Evolutionary conservation across 768 basidiomycete genomes (phyloP).

Genomic region (Xerocomellus chrysenteron): DNA sequence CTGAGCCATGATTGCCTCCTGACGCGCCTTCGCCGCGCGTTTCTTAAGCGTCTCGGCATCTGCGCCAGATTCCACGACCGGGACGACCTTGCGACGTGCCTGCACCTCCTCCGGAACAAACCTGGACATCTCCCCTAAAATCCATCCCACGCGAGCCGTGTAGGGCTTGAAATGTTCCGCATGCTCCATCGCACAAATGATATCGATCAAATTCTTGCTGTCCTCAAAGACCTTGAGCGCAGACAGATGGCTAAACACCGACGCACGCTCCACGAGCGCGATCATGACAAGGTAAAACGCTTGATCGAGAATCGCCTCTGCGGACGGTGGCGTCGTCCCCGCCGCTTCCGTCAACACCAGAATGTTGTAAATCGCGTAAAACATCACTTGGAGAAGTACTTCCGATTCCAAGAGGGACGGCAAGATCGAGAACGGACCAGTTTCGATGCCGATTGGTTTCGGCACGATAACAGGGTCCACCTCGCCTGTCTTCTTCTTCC

Average conservation of each 20-base stretch:
- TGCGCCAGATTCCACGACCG: slow-evolving; percentile 34
- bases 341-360: slow-evolving; percentile 60
- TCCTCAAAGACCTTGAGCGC: slow-evolving; percentile 56
- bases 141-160: slow-evolving; percentile 70
- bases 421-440: slow-evolving; percentile 69
- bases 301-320: slow-evolving; percentile 90
- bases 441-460: slow-evolving; percentile 58
- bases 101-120: slow-evolving; percentile 59
- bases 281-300: slow-evolving; percentile 85
- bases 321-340: slow-evolving; percentile 65
- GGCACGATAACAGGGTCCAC: slow-evolving; percentile 76
- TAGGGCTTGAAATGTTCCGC: slow-evolving; percentile 76
- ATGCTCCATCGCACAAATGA: slow-evolving; percentile 75
- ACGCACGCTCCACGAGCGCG: slow-evolving; percentile 69
- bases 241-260: slow-evolving; percentile 59
- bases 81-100: slow-evolving; percentile 44
- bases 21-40: slow-evolving; percentile 83
- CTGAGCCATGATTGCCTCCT: slow-evolving; percentile 92
- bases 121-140: slow-evolving; percentile 58
- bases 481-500: slow-evolving; percentile 62
- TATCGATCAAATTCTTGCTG: slow-evolving; percentile 61
- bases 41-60: slow-evolving; percentile 74
- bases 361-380: slow-evolving; percentile 78
- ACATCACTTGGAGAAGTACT: slow-evolving; percentile 76
- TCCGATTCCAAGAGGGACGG: slow-evolving; percentile 65